Evolutionary conservation across 495 filamentous ascomycete genomes (phyloP).

Genomic region (Aspergillus indologenus): DNA sequence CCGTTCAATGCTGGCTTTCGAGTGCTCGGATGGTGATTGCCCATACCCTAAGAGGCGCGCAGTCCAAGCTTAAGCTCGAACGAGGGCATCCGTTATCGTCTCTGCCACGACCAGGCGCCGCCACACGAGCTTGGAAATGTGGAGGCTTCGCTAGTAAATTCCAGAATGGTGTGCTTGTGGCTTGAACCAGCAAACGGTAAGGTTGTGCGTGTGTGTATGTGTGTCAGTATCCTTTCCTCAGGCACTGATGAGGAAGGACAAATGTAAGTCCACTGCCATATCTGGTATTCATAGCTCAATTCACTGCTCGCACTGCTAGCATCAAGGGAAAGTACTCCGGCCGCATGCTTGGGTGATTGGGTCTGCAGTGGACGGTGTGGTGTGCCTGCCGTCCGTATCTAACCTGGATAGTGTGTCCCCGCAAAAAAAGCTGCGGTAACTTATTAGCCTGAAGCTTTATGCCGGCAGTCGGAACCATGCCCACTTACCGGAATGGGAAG

Average conservation of each 20-base stretch:
- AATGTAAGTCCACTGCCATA: background rate
- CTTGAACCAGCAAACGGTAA: background rate
- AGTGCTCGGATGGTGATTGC: background rate
- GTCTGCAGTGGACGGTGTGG: constrained; percentile 19
- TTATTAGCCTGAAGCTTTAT: constrained; percentile 12
- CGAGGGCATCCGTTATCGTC: background rate
- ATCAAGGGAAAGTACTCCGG: too few relatives aligned
- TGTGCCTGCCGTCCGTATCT: constrained; percentile 7
- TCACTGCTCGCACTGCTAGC: too few relatives aligned
- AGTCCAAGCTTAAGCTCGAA: background rate
- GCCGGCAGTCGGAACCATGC: constrained; percentile 3
- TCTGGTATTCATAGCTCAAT: too few relatives aligned
- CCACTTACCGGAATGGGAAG: background rate
- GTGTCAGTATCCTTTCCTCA: background rate
- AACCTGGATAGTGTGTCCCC: constrained; percentile 10
- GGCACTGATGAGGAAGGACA: background rate
- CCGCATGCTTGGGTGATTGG: background rate
- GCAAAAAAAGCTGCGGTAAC: constrained; percentile 18
- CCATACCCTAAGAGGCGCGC: background rate
- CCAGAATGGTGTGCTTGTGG: background rate
- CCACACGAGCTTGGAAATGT: background rate
- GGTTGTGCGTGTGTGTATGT: background rate
- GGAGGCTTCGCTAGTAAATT: background rate
- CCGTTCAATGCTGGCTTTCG: background rate
- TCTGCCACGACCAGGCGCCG: background rate